Evolutionary conservation across 1,139 yeast genomes (phyloP), one percentile per base, ranked within the genome.

Genomic region (Yamadazyma mexicana): DNA sequence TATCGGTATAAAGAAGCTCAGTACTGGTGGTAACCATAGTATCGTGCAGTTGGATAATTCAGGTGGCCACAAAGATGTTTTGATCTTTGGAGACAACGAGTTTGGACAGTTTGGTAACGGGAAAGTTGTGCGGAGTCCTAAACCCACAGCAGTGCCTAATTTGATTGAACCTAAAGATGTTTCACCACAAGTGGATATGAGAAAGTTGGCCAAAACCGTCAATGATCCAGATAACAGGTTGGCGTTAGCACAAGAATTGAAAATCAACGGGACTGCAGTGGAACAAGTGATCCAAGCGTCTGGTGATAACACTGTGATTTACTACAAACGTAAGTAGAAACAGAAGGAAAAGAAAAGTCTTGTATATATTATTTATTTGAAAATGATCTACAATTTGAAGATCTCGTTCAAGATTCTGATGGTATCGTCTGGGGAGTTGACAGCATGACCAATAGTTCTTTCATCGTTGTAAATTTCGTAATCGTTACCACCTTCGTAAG

Each of bases 401-500:
- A 85, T 59, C 64, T 92, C 96, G 62, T 81, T 85, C 69, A 94
- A 81, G 69, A 87, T 84, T 54, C 68, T 78, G 54, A 81, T 81
- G 55, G 99, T 92, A 64, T 94, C 98, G 34, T 69, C 85, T 50
- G 99, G 99, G 54, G 77, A 72, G 56, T 77, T 75, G 53, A 92
- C 98, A 45, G 98, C 81, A 61, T 94, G 98, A 54, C 98, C 99
- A 53, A 87, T 83, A 53, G 96, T 89, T 79, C 98, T 86, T 42
- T 75, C 68, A 66, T 94, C 98, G 55, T 66, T 73, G 76, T 85
- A 94, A 65, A 92, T 92, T 77, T 94, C 98, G 69, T 83, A 92
- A 73, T 92, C 99, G 71, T 92, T 92, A 71, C 99, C 98, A 59
- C 99, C 99, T 73, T 87, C 73, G 75, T 85, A 86, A 52, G 96